Evolutionary conservation across 495 filamentous ascomycete genomes (phyloP).

Genomic region (Echria macrotheca): DNA sequence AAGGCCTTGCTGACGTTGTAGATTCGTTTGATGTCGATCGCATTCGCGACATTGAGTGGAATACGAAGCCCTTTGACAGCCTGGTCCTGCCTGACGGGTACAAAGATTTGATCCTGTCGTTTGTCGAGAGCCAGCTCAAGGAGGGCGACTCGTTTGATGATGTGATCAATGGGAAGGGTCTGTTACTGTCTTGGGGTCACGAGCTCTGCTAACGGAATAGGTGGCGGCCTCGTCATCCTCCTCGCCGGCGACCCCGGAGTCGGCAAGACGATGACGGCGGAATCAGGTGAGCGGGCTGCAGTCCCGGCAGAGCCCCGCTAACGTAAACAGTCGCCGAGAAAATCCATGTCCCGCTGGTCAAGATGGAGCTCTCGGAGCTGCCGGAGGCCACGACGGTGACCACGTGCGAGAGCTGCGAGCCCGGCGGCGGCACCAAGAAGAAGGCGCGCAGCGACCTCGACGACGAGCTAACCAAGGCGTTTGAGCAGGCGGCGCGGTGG

Average conservation of each 20-base stretch:
- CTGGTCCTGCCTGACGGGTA: slow-evolving; percentile 44
- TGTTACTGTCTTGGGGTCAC: neutral
- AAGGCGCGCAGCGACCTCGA: too few relatives aligned
- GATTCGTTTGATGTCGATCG: slow-evolving; percentile 25
- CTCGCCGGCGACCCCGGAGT: slow-evolving; percentile 52
- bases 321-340: slow-evolving; percentile 15
- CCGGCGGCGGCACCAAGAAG: too few relatives aligned
- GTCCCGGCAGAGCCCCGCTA: neutral
- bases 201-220: neutral
- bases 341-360: slow-evolving; percentile 19
- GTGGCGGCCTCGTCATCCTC: slow-evolving; percentile 21
- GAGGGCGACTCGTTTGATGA: slow-evolving; percentile 29
- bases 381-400: neutral
- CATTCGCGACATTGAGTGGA: slow-evolving; percentile 37
- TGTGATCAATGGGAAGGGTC: slow-evolving; percentile 42
- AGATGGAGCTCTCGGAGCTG: slow-evolving; percentile 18
- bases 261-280: slow-evolving; percentile 54
- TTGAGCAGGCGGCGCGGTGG: slow-evolving; percentile 31
- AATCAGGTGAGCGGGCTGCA: slow-evolving; percentile 15
- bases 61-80: slow-evolving; percentile 44
- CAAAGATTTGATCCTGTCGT: slow-evolving; percentile 44
- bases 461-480: slow-evolving; percentile 1
- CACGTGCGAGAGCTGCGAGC: too few relatives aligned
- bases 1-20: neutral
- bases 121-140: slow-evolving; percentile 35